Evolutionary conservation across 1,139 yeast species (phyloP).

Genomic region (Candida neerlandica): DNA sequence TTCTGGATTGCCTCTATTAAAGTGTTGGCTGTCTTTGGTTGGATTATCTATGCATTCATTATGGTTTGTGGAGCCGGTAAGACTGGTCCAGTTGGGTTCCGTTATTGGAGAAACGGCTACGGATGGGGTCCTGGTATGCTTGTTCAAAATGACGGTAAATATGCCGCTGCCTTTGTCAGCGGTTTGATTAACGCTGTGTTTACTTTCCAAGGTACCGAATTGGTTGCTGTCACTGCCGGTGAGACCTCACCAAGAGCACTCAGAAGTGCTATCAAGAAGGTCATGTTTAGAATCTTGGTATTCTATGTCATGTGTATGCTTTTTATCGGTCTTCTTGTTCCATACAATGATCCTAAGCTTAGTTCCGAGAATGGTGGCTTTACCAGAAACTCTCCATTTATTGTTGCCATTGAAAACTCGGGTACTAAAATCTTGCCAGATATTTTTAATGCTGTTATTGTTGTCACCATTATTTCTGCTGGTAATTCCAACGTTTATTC

Average conservation of each 20-base stretch:
- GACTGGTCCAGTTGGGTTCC: constrained; percentile 75
- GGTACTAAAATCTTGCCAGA: constrained; percentile 72
- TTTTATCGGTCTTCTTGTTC: constrained; percentile 82
- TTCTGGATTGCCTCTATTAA: constrained; percentile 62
- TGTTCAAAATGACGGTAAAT: constrained; percentile 35
- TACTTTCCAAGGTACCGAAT: constrained; percentile 79
- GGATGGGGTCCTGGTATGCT: constrained; percentile 72
- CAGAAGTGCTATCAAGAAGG: constrained; percentile 72
- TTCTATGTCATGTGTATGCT: constrained; percentile 80
- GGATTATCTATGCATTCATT: constrained; percentile 65
- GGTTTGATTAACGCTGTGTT: constrained; percentile 71
- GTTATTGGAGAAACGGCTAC: constrained; percentile 94
- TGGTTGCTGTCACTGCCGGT: constrained; percentile 87
- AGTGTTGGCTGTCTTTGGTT: constrained; percentile 70
- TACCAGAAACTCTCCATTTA: constrained; percentile 53
- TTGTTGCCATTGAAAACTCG: constrained; percentile 62
- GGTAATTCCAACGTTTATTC: constrained; percentile 82
- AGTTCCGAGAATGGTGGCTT: constrained; percentile 22
- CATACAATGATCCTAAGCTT: constrained; percentile 64
- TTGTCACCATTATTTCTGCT: constrained; percentile 71
- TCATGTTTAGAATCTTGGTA: constrained; percentile 74
- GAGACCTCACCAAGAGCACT: constrained; percentile 61
- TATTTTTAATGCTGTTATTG: constrained; percentile 75
- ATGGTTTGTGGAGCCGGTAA: constrained; percentile 75
- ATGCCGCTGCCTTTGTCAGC: constrained; percentile 60